Base-by-base conservation (phyloP, 2,329 filamentous ascomycete genomes). In the Annulohypoxylon truncatum region DNA sequence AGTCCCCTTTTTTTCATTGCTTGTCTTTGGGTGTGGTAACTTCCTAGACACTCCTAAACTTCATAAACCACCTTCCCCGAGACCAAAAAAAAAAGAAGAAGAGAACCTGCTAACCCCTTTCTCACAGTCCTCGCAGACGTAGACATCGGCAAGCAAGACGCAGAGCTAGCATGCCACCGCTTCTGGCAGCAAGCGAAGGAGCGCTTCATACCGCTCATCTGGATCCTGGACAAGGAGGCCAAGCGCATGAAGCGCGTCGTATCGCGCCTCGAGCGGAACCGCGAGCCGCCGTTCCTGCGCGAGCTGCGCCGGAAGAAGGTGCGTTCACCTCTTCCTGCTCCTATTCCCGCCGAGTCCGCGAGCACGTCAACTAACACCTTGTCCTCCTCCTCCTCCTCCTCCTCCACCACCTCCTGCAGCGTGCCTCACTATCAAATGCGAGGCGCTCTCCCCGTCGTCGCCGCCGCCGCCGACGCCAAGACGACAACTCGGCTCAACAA, bases 221-320 rank as follows among this genome's bases (percentile, higher is more conserved):
- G 40, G 7, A 46, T 35, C 35, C 4, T 68, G 18, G 8, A n/a
- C 38, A 26, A 5, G 9, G 66, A 68, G 28, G 26, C 55, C 20
- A 13, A 15, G 31, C 38, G 50, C 28, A 65, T 66, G 38, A 33
- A 35, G 9, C 13, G 12, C 35, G 12, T 63, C n/a, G 46, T 66
- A 24, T 26, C 35, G 7, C 13, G 12, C 35, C n/a, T 63, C 18
- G 46, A 57, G 9, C 13, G 56, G 15, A 29, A 22, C 8, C 46
- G 66, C 8, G 54, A 65, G 7, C 48, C 10, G 28, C 12, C 50
- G 8, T 59, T 62, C 48, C 4, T 59, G 4, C 7, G 12, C 15
- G 15, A 55, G 7, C 35, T 48, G 13, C 47, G 13, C 5, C 31
- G 10, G 33, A 57, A 52, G 31, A 33, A 1, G 24, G 2, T 7